phyloP scores from a whole-genome alignment of 768 basidiomycete genomes.

The Polyporus arcularius region DNA sequence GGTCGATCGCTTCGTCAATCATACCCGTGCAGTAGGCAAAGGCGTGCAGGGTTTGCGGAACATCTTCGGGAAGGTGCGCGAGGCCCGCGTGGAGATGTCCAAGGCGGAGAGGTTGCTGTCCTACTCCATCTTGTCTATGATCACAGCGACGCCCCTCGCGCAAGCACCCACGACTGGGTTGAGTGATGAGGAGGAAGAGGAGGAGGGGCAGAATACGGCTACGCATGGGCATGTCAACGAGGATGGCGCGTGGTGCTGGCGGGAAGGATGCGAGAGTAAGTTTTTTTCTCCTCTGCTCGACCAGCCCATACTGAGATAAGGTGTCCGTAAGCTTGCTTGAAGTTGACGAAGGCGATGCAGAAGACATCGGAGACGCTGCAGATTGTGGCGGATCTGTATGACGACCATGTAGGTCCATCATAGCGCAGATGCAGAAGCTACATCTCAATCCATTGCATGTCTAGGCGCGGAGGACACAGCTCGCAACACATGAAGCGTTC shows the following conservation, averaged over 20 bases:
- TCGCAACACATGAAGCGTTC: slow-evolving; percentile 73
- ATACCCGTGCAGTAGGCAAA: slow-evolving; percentile 65
- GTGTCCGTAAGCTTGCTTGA: slow-evolving; percentile 60
- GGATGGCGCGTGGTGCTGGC: slow-evolving; percentile 87
- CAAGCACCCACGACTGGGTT: slow-evolving; percentile 46
- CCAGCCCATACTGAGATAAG: background rate
- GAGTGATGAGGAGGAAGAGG: slow-evolving; percentile 39
- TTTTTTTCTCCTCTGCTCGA: background rate
- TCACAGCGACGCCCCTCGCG: slow-evolving; percentile 66
- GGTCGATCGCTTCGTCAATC: slow-evolving; percentile 62
- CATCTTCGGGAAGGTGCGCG: slow-evolving; percentile 62
- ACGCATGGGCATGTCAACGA: slow-evolving; percentile 57
- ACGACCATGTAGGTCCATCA: slow-evolving; percentile 61
- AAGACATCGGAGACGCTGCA: slow-evolving; percentile 73
- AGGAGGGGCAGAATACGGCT: slow-evolving; percentile 44
- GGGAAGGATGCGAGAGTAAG: slow-evolving; percentile 70
- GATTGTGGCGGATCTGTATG: slow-evolving; percentile 75
- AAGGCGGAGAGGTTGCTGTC: slow-evolving; percentile 74
- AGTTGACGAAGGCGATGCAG: slow-evolving; percentile 76
- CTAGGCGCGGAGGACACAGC: slow-evolving; percentile 72
- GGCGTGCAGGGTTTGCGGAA: slow-evolving; percentile 69
- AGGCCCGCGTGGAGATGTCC: slow-evolving; percentile 75
- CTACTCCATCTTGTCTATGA: slow-evolving; percentile 71
- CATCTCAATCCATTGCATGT: background rate
- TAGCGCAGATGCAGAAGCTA: background rate